These are phyloP conservation scores for Pyricularia sp. DNA, from an alignment of 2,329 filamentous ascomycete species.

Conservation along the genomic window DNA sequence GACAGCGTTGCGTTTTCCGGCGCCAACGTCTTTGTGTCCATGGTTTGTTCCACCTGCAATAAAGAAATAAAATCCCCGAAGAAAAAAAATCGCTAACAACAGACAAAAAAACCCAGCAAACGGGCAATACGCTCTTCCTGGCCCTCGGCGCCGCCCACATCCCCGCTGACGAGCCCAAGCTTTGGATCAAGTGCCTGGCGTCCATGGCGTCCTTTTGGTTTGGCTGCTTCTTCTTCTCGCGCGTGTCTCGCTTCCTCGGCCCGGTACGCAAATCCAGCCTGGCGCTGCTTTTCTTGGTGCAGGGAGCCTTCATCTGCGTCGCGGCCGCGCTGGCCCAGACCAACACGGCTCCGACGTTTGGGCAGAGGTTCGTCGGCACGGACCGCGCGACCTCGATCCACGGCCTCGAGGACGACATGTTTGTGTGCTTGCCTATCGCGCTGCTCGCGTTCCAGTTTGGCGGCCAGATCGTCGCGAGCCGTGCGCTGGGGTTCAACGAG, in stretches of 20 bases:
- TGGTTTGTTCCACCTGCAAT: conserved; percentile 11
- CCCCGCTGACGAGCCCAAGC: conserved; percentile 37
- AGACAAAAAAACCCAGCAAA: background rate
- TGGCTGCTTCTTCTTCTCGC: conserved; percentile 39
- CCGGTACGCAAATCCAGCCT: conserved; percentile 22
- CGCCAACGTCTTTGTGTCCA: conserved; percentile 27
- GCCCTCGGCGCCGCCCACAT: conserved; percentile 47
- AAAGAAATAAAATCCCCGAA: background rate
- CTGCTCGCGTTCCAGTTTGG: conserved; percentile 46
- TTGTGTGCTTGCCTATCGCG: conserved; percentile 25
- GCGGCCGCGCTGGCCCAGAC: conserved; percentile 42
- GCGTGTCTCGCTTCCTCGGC: conserved; percentile 13
- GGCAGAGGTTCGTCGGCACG: conserved; percentile 18
- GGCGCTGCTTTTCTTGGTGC: conserved; percentile 38
- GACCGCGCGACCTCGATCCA: conserved; percentile 31
- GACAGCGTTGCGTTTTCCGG: conserved; percentile 31
- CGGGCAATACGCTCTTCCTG: conserved; percentile 54
- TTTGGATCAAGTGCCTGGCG: conserved; percentile 21
- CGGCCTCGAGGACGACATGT: conserved; percentile 25
- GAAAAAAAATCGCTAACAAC: background rate
- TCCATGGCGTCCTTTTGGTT: conserved; percentile 44
- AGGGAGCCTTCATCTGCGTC: conserved; percentile 39
- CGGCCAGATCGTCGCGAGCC: conserved; percentile 43
- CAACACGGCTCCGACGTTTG: conserved; percentile 33
- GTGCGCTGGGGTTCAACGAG: conserved; percentile 41